Percentiles rank a stretch among this genome's conserved stretches.
These are phyloP conservation scores for Cymbidium sinense DNA, from an alignment of 106 monocot species.

Conservation along the genomic window DNA sequence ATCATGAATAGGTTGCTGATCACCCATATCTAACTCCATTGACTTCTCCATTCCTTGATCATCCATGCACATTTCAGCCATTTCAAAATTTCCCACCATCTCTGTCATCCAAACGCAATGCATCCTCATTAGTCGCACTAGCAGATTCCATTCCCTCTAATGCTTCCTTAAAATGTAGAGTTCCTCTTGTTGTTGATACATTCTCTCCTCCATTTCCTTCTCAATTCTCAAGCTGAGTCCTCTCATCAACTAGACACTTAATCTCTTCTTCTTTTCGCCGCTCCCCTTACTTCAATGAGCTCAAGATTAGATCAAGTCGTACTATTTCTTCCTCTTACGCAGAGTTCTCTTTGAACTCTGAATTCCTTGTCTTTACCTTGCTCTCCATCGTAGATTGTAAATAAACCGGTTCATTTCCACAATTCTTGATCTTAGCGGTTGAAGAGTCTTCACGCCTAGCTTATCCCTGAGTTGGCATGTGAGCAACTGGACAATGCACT, in stretches of 20 bases:
- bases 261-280: too few relatives aligned
- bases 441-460: slow-evolving; percentile 36
- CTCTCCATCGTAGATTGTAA: slow-evolving; percentile 74
- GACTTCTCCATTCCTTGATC: slow-evolving; percentile 71
- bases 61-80: too few relatives aligned
- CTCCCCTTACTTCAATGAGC: too few relatives aligned
- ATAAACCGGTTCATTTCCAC: too few relatives aligned
- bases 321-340: slow-evolving; percentile 64
- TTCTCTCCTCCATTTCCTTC: slow-evolving; percentile 39
- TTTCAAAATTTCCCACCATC: too few relatives aligned
- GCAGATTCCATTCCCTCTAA: too few relatives aligned
- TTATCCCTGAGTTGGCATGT: slow-evolving; percentile 58
- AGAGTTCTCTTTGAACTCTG: too few relatives aligned
- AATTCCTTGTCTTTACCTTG: slow-evolving; percentile 63
- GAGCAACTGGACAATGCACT: slow-evolving; percentile 82
- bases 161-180: too few relatives aligned
- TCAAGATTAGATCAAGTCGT: slow-evolving; percentile 29
- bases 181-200: too few relatives aligned
- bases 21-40: slow-evolving; percentile 84
- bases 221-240: too few relatives aligned
- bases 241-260: slow-evolving; percentile 45
- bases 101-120: too few relatives aligned
- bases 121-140: too few relatives aligned
- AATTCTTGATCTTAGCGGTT: slow-evolving; percentile 27
- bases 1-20: slow-evolving; percentile 43